Conservation (phyloP, 768 basidiomycete species). For the Lepiota subincarnata region DNA sequence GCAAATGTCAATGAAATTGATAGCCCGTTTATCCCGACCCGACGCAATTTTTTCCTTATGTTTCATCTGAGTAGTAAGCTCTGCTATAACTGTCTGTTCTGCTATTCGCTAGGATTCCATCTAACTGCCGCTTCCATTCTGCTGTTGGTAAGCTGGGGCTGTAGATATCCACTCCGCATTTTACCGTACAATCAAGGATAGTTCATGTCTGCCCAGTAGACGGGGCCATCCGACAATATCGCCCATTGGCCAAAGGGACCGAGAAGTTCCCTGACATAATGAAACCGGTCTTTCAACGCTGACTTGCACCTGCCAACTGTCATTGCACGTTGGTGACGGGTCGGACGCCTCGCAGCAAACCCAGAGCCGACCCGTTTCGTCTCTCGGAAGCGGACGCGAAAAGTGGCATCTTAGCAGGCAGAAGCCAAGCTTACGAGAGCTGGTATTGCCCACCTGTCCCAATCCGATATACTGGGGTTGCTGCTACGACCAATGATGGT, state of each 20-base stretch:
- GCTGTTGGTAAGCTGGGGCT: not conserved
- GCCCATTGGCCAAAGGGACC: not conserved
- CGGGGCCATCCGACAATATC: conserved; percentile 6
- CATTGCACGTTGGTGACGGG: conserved; percentile 6
- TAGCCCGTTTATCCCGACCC: not conserved
- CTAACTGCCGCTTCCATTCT: not conserved
- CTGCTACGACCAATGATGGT: not conserved
- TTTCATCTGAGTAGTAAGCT: not conserved
- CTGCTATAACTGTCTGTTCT: not conserved
- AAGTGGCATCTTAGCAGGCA: not conserved
- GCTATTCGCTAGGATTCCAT: not conserved
- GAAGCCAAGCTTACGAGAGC: not conserved
- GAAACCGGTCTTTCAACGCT: conserved; percentile 1
- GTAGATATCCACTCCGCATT: not conserved
- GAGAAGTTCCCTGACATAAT: not conserved
- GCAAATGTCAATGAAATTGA: not conserved
- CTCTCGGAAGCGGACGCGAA: not conserved
- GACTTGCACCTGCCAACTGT: conserved; percentile 2
- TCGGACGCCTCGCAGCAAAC: not conserved
- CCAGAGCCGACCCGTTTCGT: not conserved
- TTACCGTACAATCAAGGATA: not conserved
- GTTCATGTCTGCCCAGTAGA: not conserved
- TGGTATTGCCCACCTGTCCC: not conserved
- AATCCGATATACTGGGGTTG: not conserved
- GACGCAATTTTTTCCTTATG: not conserved